Conservation (phyloP, 768 basidiomycete genomes). For the Rhizopogon salebrosus region DNA sequence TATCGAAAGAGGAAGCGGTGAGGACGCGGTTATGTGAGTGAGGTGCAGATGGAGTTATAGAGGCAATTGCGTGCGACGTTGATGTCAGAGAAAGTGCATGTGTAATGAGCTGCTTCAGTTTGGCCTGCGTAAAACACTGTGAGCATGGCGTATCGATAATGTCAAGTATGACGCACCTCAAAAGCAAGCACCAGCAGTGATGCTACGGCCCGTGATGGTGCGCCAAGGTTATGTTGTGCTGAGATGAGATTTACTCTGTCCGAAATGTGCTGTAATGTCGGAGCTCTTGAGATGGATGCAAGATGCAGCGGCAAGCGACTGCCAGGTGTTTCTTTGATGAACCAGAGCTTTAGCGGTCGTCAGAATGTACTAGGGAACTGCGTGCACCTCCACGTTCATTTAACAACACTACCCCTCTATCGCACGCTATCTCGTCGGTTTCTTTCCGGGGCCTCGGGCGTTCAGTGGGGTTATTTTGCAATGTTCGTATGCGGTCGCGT, state of each 20-base stretch:
- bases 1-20: slow-evolving; percentile 67
- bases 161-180: slow-evolving; percentile 43
- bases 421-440: slow-evolving; percentile 64
- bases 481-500: slow-evolving; percentile 58
- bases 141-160: neutral
- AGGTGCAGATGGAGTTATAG: slow-evolving; percentile 57
- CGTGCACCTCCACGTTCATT: slow-evolving; percentile 58
- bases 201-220: slow-evolving; percentile 59
- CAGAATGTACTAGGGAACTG: slow-evolving; percentile 11
- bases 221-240: slow-evolving; percentile 64
- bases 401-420: slow-evolving; percentile 62
- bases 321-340: slow-evolving; percentile 55
- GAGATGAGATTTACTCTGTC: slow-evolving; percentile 80
- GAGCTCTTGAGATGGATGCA: slow-evolving; percentile 67
- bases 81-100: slow-evolving; percentile 75
- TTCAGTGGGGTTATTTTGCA: slow-evolving; percentile 42
- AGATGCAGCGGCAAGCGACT: slow-evolving; percentile 68
- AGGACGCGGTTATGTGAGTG: slow-evolving; percentile 42
- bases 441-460: slow-evolving; percentile 41
- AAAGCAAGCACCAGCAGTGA: slow-evolving; percentile 72
- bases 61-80: slow-evolving; percentile 70
- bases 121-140: slow-evolving; percentile 42
- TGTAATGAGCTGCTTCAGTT: slow-evolving; percentile 79
- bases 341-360: neutral
- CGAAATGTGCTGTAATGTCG: slow-evolving; percentile 70